Evolutionary conservation across 805 yeast genomes (phyloP), one percentile per base, ranked within the genome.

Genomic region (Candida montana): DNA sequence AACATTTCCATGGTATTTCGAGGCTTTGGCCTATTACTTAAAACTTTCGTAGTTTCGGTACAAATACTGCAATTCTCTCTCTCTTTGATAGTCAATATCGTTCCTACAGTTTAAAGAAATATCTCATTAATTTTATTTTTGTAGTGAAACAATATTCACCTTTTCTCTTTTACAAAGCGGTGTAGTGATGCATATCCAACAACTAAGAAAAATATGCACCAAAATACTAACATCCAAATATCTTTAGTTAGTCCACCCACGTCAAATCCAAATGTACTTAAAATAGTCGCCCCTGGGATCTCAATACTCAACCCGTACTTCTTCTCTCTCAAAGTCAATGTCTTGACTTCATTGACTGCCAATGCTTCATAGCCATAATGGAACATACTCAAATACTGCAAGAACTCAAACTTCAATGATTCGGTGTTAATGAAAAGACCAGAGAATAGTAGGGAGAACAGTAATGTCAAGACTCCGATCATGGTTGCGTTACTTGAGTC

Each of bases 221-320:
- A 79, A 0, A 74, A 70, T 0, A 68, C 66, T 39, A 93, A 68
- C 45, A 76, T 76, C 27, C 71, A 58, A 23, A 82, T 71, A 59
- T 93, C 98, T 28, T 69, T 68, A 62, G 76, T 63, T 40, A 85
- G 74, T 2, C 90, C 93, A 19, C 80, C 77, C 12, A 87, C 91
- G 50, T 86, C 76, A 61, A 93, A 93, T 0, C 99, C 99, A 68
- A 93, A 93, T 0, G 98, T 88, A 51, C 95, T 85, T 52, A 93
- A 71, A 42, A 93, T 93, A 2, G 95, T 95, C 2, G 99, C 98
- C 10, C 99, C 99, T 0, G 99, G 99, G 13, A 93, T 95, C 62
- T 89, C 96, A 53, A 93, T 91, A 34, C 90, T 84, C 33, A 93
- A 72, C 0, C 99, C 99, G 56, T 83, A 91, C 63, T 93, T 93